Evolutionary conservation across 2,329 filamentous ascomycete genomes (phyloP).

Genomic region (Coniella lustricola): DNA sequence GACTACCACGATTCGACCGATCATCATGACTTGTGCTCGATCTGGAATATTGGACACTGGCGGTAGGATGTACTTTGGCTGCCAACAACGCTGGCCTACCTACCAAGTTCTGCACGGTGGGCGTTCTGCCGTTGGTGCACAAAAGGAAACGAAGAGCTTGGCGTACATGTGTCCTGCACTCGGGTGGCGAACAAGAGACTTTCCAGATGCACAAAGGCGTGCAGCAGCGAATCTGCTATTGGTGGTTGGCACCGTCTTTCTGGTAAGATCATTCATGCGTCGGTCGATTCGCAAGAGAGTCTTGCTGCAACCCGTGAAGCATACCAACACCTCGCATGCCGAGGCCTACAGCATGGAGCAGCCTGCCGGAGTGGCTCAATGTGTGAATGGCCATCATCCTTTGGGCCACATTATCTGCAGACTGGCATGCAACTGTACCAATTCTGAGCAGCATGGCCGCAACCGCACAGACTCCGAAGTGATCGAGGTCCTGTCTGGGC

Average conservation of each 20-base stretch:
- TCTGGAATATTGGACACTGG: too few relatives aligned
- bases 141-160: neutral
- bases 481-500: too few relatives aligned
- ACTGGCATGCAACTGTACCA: too few relatives aligned
- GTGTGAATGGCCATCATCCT: too few relatives aligned
- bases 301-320: neutral
- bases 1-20: too few relatives aligned
- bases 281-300: too few relatives aligned
- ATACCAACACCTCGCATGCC: neutral
- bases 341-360: too few relatives aligned
- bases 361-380: too few relatives aligned
- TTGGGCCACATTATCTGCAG: too few relatives aligned
- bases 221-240: constrained; percentile 6
- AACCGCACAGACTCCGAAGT: too few relatives aligned
- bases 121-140: neutral
- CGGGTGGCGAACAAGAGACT: constrained; percentile 1
- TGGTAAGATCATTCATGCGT: neutral
- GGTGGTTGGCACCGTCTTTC: constrained; percentile 5
- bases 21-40: too few relatives aligned
- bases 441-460: too few relatives aligned
- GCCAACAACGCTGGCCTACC: neutral
- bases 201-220: constrained; percentile 7
- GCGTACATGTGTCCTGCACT: constrained; percentile 1
- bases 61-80: neutral
- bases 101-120: neutral